A percentile compares a stretch with the other conserved stretches of the same genome.
Evolutionary conservation across 441 rosid genomes (phyloP).

Genomic region (Theobroma grandiflorum): DNA sequence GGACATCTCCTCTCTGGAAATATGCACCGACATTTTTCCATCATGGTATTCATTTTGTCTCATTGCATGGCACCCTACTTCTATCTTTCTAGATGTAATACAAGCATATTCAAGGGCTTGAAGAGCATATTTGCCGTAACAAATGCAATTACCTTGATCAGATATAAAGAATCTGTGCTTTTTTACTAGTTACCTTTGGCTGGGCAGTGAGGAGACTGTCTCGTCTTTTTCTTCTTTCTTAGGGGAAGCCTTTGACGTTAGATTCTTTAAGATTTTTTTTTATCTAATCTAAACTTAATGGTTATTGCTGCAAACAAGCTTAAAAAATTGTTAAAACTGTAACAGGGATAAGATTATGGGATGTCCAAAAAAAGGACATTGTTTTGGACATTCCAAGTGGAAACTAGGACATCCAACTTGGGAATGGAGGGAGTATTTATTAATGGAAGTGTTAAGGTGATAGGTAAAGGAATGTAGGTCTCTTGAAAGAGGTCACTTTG

Average conservation of each 20-base stretch:
- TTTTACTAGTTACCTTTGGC: neutral
- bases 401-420: neutral
- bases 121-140: constrained; percentile 3
- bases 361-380: neutral
- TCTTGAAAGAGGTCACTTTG: neutral
- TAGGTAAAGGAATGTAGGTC: neutral
- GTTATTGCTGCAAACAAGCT: neutral
- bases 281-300: neutral
- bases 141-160: neutral
- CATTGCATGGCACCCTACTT: neutral
- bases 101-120: neutral
- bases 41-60: neutral
- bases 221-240: neutral
- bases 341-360: neutral
- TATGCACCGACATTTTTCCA: neutral
- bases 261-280: neutral
- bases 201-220: neutral
- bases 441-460: neutral
- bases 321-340: neutral
- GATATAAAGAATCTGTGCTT: neutral
- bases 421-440: neutral
- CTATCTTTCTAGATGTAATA: neutral
- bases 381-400: neutral
- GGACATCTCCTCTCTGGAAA: neutral
- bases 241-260: neutral